Conservation (phyloP, 1,284 basidiomycete species). For the Gomphus bonarii region DNA sequence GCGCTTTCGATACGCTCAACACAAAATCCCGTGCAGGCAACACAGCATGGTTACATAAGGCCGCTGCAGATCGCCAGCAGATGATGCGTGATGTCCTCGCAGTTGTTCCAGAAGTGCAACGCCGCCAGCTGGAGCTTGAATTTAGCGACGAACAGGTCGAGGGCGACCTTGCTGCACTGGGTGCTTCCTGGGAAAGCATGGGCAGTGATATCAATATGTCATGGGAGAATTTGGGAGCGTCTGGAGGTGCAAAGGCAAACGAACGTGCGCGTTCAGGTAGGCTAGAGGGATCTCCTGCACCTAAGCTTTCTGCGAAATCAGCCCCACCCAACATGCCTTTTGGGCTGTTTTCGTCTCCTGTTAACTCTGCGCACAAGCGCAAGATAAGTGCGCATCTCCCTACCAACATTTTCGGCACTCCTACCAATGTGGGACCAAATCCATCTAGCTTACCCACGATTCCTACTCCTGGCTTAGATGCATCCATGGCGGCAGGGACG, state of each 20-base stretch:
- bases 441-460: not conserved
- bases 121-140: slow-evolving; percentile 40
- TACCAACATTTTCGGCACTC: not conserved
- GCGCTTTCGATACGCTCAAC: slow-evolving; percentile 34
- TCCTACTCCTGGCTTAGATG: not conserved
- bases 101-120: slow-evolving; percentile 49
- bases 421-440: not conserved
- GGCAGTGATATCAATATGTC: slow-evolving; percentile 30
- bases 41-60: slow-evolving; percentile 17
- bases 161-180: not conserved
- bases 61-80: slow-evolving; percentile 40
- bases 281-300: slow-evolving; percentile 8
- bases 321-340: not conserved
- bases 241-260: not conserved
- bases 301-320: not conserved
- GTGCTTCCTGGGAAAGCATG: slow-evolving; percentile 14
- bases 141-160: slow-evolving; percentile 24
- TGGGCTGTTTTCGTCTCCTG: not conserved
- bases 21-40: slow-evolving; percentile 20
- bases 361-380: not conserved
- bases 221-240: slow-evolving; percentile 35
- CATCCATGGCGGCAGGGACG: not conserved
- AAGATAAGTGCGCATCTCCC: not conserved
- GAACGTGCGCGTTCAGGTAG: not conserved
- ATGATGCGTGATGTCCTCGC: slow-evolving; percentile 61